Evolutionary conservation across 1,284 basidiomycete species (phyloP).

Genomic region (Hymenochaete sp.): DNA sequence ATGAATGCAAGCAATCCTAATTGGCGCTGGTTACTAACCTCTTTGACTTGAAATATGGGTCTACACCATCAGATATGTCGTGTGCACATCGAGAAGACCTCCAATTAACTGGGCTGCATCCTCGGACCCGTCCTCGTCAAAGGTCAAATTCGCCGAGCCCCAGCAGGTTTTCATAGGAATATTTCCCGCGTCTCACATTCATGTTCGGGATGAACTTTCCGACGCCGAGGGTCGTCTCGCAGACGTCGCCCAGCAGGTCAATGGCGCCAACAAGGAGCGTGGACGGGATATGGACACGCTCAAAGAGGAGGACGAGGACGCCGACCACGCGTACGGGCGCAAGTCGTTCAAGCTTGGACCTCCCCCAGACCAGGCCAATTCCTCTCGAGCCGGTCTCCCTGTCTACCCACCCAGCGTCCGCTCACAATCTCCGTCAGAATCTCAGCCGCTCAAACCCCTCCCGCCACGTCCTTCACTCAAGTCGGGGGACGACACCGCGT

Average conservation of each 20-base stretch:
- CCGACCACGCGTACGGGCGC: constrained; percentile 27
- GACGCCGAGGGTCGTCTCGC: constrained; percentile 84
- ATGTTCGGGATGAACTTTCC: constrained; percentile 80
- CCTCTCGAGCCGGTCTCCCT: constrained; percentile 57
- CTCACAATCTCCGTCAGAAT: constrained; percentile 55
- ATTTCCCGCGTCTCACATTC: constrained; percentile 87
- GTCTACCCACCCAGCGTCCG: constrained; percentile 63
- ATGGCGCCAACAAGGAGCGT: constrained; percentile 32
- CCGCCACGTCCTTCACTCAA: constrained; percentile 91
- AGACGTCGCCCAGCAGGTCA: constrained; percentile 47
- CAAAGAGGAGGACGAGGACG: constrained; percentile 70
- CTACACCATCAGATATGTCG: constrained; percentile 65
- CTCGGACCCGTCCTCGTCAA: constrained; percentile 43
- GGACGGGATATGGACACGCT: constrained; percentile 52
- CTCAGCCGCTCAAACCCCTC: constrained; percentile 63
- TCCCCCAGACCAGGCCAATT: constrained; percentile 63
- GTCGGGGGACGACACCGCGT: constrained; percentile 83
- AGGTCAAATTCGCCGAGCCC: constrained; percentile 54
- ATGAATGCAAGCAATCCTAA: constrained; percentile 10
- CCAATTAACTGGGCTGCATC: constrained; percentile 54
- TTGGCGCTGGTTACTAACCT: not conserved
- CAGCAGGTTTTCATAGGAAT: constrained; percentile 94
- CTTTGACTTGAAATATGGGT: constrained; percentile 11
- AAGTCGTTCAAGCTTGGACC: constrained; percentile 65
- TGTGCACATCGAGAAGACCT: constrained; percentile 70